These are phyloP conservation scores for Myxozyma kluyveri DNA, from an alignment of 805 yeast species.

Conservation along the genomic window DNA sequence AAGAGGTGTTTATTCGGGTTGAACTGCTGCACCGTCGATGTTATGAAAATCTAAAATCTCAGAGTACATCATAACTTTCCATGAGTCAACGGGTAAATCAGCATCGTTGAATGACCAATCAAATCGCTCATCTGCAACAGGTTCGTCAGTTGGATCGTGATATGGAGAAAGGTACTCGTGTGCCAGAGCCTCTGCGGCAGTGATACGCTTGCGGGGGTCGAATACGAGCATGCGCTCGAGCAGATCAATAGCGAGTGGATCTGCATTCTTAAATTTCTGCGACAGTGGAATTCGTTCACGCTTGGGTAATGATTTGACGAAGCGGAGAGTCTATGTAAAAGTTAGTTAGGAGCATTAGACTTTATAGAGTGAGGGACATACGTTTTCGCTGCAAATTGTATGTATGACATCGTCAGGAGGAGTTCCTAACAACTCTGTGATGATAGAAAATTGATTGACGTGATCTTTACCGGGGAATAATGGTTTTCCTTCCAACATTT, in stretches of 20 bases:
- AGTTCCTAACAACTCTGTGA: conserved; percentile 91
- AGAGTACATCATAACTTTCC: conserved; percentile 99
- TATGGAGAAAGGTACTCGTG: conserved; percentile 93
- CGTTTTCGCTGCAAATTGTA: conserved; percentile 90
- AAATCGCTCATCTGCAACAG: conserved; percentile 84
- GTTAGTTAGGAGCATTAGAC: background rate
- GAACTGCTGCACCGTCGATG: conserved; percentile 47
- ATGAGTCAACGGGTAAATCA: conserved; percentile 93
- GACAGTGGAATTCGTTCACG: conserved; percentile 87
- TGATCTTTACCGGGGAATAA: conserved; percentile 97
- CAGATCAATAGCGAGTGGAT: conserved; percentile 78
- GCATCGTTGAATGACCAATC: conserved; percentile 98
- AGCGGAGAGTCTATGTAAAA: conserved; percentile 59
- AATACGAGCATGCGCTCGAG: conserved; percentile 87
- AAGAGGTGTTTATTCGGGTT: background rate
- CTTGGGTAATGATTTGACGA: conserved; percentile 89
- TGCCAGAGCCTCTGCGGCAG: conserved; percentile 83
- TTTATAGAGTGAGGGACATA: background rate
- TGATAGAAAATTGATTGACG: conserved; percentile 95
- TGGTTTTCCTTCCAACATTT: conserved; percentile 96
- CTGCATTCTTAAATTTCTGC: conserved; percentile 71
- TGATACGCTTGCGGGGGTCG: conserved; percentile 90
- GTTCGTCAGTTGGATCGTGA: conserved; percentile 97
- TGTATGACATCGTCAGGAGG: conserved; percentile 96
- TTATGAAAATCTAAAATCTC: conserved; percentile 96